Base-by-base conservation (phyloP, 331 rosid species). In the Prunus yedoensis region DNA sequence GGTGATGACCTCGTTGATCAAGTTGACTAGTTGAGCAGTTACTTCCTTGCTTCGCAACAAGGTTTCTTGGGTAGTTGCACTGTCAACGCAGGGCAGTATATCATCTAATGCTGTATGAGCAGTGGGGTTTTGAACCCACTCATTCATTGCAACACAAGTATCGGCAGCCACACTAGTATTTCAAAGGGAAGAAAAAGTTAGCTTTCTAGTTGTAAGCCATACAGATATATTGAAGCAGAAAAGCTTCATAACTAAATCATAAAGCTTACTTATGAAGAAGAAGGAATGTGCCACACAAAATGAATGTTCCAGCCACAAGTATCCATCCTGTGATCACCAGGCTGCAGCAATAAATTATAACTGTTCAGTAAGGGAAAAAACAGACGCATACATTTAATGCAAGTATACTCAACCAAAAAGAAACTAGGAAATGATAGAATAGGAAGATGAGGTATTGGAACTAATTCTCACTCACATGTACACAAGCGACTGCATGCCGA, bases 401-500 rank as follows among this genome's bases (percentile, higher is more conserved):
- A 18, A 38, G 54, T 41, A 53, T 13, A 58, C 5, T 12, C 59
- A 57, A 57, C 27, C 38, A 10, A 17, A 65, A 5, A 70, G 58
- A 74, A 77, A 17, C 62, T 20, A 16, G 27, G 59, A 57, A 49
- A 49, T 7, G 27, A 63, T 7, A 65, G 41, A 81, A 71, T 68
- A 73, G 43, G 53, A 61, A 61, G 45, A 50, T 6, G 47, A 73
- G 1, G 61, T 50, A 18, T 3, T 25, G 74, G 15, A 60, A 25
- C 54, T 50, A 21, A 47, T 45, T 77, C 43, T 69, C 27, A 87
- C 98, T 89, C 82, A 94, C 98, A 91, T 85, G 81, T 89, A 90
- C 80, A 94, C 97, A 49, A 91, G 96, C 65, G 80, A 75, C 80
- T 92, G 97, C 87, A 91, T 83, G 35, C 99, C 97, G 62, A 94